Evolutionary conservation across 345 rosid genomes (phyloP), one percentile per base, ranked within the genome.

Genomic region (Acer yangbiense): DNA sequence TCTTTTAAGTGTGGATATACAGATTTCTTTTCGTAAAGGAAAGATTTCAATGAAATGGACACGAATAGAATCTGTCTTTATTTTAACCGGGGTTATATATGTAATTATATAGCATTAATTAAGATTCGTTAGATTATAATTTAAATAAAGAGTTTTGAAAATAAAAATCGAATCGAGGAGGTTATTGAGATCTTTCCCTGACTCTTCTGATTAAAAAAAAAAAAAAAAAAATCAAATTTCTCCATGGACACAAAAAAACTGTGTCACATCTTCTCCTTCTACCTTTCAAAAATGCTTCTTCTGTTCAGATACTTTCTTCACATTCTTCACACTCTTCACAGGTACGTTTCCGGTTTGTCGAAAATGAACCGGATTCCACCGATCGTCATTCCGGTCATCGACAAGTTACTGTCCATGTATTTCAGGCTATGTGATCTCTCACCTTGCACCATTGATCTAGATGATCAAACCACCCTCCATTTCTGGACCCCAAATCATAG

Each of bases 401-500:
- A 94, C 35, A 17, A 78, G 0, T 16, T 83, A 13, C 58, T 90
- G 21, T 86, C 93, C 0, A 57, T 88, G 1, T 92, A 89, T 78
- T 91, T 85, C 77, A 27, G 73, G 63, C 75, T 82, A 9, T 90
- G 90, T 48, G 82, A 84, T 61, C 94, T 94, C 66, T 77, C 87
- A 1, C 88, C 97, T 2, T 74, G 85, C 62, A 81, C 90, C 48
- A 65, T 92, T 27, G 92, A 94, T 80, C 43, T 90, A 29, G 92
- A 90, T 67, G 86, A 84, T 63, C 77, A 86, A 27, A 90, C 92
- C 85, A 91, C 95, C 44, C 50, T 91, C 0, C 91, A 89, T 77
- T 85, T 91, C 76, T 92, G 94, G 93, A 76, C 82, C 69, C 68
- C 97, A 72, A 77, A 76, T 8, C 91, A 86, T 84, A 81, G 93